Evolutionary conservation across 2,329 filamentous ascomycete genomes (phyloP).

Genomic region (Xylariaceae sp.): DNA sequence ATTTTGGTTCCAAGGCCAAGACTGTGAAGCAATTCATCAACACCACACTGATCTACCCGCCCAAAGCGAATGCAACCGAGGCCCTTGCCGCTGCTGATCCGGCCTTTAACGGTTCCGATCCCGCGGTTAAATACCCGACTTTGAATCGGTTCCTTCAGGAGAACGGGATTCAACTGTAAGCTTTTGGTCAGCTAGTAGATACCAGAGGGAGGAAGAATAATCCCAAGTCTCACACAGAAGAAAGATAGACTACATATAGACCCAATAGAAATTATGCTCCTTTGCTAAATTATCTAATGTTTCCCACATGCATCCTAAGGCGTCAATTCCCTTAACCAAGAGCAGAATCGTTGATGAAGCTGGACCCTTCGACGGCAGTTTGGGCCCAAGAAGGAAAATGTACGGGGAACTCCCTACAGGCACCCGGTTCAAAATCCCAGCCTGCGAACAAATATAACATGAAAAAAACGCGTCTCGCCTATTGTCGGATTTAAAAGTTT

Average conservation of each 20-base stretch:
- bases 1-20: slow-evolving; percentile 8
- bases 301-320: neutral
- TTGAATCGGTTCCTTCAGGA: slow-evolving; percentile 1
- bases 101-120: slow-evolving; percentile 11
- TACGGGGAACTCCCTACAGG: too few species aligned
- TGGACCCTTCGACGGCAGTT: too few species aligned
- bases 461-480: too few species aligned
- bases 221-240: neutral
- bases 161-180: neutral
- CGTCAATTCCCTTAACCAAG: too few species aligned
- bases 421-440: too few species aligned
- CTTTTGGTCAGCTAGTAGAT: neutral
- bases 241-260: slow-evolving; percentile 1
- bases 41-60: slow-evolving; percentile 23
- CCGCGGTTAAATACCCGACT: neutral
- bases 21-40: slow-evolving; percentile 27
- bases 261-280: neutral
- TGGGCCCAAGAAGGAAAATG: too few species aligned
- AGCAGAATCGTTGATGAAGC: too few species aligned
- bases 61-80: slow-evolving; percentile 5
- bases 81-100: slow-evolving; percentile 25
- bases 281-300: neutral
- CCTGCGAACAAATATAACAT: too few species aligned
- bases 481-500: too few species aligned
- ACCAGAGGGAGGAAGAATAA: neutral